phyloP scores from a whole-genome alignment of 2,329 filamentous ascomycete genomes.

The Pochonia chlamydosporia region DNA sequence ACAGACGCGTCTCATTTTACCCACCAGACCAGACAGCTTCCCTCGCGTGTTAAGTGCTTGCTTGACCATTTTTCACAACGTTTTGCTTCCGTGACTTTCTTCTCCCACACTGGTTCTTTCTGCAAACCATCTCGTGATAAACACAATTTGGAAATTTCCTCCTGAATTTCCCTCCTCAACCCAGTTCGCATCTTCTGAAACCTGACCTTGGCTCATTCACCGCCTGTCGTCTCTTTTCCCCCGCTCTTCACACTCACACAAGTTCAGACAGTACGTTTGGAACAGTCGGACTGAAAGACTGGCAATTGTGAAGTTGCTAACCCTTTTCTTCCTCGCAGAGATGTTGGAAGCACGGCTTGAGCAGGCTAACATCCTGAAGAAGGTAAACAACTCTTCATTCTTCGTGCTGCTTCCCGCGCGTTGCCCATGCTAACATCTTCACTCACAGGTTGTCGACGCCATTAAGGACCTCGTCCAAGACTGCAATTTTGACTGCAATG shows the following conservation, averaged over 20 bases:
- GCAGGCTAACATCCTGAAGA: slow-evolving; percentile 91
- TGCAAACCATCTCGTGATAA: background rate
- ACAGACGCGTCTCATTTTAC: slow-evolving; percentile 24
- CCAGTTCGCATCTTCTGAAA: background rate
- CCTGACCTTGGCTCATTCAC: background rate
- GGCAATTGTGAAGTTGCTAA: background rate
- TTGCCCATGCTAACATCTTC: background rate
- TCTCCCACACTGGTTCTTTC: background rate
- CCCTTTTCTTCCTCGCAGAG: slow-evolving; percentile 30
- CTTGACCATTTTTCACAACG: slow-evolving; percentile 4
- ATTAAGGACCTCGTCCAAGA: slow-evolving; percentile 99
- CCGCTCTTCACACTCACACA: background rate
- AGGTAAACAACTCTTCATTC: slow-evolving; percentile 49
- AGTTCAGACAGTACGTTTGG: background rate
- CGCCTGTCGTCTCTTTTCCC: background rate
- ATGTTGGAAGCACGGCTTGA: slow-evolving; percentile 98
- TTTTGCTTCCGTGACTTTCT: background rate
- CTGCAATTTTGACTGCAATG: slow-evolving; percentile 99
- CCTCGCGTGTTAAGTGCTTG: slow-evolving; percentile 29
- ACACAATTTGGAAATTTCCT: background rate
- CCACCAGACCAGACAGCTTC: slow-evolving; percentile 17
- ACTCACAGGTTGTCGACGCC: slow-evolving; percentile 88
- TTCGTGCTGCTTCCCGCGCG: background rate
- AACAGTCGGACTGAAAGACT: background rate
- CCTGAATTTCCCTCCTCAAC: background rate